Base-by-base conservation (phyloP, 169 alveolate genomes). In the Eimeria falciformis region DNA sequence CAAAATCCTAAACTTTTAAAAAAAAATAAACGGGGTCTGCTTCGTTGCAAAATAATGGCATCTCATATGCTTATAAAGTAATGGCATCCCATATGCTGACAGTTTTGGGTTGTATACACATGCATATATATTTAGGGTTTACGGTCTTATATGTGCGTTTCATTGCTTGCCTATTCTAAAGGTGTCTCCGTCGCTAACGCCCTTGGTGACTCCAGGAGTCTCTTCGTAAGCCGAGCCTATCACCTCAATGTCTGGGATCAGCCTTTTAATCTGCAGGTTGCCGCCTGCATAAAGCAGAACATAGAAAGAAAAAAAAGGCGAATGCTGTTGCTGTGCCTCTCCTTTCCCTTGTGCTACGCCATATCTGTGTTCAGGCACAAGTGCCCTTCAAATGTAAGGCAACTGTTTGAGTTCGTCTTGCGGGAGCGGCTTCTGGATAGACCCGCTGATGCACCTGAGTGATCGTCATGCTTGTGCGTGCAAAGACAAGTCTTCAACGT, bases 401-500 rank as follows among this genome's bases (percentile, higher is more conserved):
- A 33, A 33, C 2, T 33, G 40, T 33, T 33, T 33, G 40, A 33
- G 40, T 33, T 33, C 40, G 40, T 33, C 40, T 33, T 33, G 40
- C 40, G 2, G 40, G 40, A 33, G 40, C 40, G 40, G 40, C 40
- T 33, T 33, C 40, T 33, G 40, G 40, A 33, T 33, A 33, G 40
- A 53, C 65, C 17, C 25, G 65, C 65, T 21, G 29, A 23, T 77
- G 21, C 37, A 77, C 91, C 93, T 55, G 97, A 81, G 93, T 97
- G 98, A 78, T 97, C 98, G 87, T 83, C 77, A 86, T 97, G 98
- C 84, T 96, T 95, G 81, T 97, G 98, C 12, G 98, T 97, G 82
- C 95, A 90, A 23, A 94, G 89, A 21, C 92, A 91, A 53, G 71
- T 85, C 58, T 47, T 94, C 93, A 83, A 89, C 23, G 92, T 93